Percentiles rank a stretch among this genome's conserved stretches.
These are phyloP conservation scores for Aspergillus cavernicola DNA, from an alignment of 495 filamentous ascomycete species.

Conservation along the genomic window DNA sequence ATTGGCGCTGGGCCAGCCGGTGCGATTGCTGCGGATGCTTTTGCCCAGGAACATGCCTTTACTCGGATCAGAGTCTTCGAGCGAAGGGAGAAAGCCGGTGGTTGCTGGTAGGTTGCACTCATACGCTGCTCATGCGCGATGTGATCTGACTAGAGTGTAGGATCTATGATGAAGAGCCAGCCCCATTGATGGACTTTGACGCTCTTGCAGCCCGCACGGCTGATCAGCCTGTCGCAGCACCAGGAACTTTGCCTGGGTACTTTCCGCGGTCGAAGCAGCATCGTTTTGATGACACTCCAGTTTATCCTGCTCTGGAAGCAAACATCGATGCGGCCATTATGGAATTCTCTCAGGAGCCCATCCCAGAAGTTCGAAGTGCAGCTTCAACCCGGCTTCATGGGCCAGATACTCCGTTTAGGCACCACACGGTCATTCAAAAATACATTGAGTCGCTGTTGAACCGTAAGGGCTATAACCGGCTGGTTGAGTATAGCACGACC, in stretches of 20 bases:
- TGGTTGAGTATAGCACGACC: slow-evolving; percentile 12
- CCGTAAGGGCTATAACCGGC: slow-evolving; percentile 12
- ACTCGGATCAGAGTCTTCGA: slow-evolving; percentile 49
- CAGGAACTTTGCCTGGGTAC: neutral
- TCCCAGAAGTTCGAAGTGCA: slow-evolving; percentile 2
- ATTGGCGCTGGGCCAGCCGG: slow-evolving; percentile 50
- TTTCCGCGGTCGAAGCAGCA: neutral
- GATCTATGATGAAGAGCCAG: neutral
- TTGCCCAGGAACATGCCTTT: slow-evolving; percentile 45
- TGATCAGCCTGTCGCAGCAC: neutral
- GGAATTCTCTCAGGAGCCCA: slow-evolving; percentile 13
- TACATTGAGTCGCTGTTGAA: slow-evolving; percentile 5
- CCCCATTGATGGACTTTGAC: neutral
- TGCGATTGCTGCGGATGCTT: slow-evolving; percentile 45
- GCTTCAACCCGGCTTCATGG: slow-evolving; percentile 3
- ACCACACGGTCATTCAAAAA: slow-evolving; percentile 3
- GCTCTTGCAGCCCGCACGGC: neutral
- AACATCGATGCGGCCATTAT: slow-evolving; percentile 10
- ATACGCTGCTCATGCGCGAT: too few relatives aligned
- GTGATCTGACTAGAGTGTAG: neutral
- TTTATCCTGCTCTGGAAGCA: slow-evolving; percentile 4
- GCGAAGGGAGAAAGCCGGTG: slow-evolving; percentile 40
- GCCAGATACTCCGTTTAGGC: slow-evolving; percentile 6
- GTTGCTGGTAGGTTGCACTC: slow-evolving; percentile 42
- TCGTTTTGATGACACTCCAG: slow-evolving; percentile 9